Evolutionary conservation across 2,329 filamentous ascomycete genomes (phyloP).

Genomic region (Fusarium sp.): DNA sequence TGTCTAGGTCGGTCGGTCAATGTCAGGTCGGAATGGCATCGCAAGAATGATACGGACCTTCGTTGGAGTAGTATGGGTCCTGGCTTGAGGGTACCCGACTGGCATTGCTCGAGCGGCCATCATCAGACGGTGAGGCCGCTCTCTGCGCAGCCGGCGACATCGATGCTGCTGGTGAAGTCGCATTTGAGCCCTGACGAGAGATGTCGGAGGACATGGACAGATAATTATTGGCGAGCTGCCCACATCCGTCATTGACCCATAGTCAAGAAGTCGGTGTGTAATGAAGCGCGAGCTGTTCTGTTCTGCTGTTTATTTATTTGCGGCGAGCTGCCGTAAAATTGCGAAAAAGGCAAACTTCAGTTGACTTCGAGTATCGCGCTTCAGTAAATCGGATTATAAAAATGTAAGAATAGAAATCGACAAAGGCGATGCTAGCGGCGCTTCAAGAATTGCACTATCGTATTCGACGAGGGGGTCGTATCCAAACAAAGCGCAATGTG

Average conservation of each 20-base stretch:
- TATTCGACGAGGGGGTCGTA: constrained; percentile 22
- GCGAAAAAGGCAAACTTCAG: background rate
- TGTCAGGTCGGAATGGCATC: background rate
- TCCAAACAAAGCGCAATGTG: constrained; percentile 36
- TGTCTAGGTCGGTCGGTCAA: constrained; percentile 69
- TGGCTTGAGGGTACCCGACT: constrained; percentile 46
- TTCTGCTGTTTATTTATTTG: constrained; percentile 4
- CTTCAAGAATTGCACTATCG: constrained; percentile 2
- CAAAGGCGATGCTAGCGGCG: constrained; percentile 5
- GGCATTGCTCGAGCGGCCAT: constrained; percentile 45
- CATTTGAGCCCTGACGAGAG: constrained; percentile 36
- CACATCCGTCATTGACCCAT: constrained; percentile 52
- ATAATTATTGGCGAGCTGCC: constrained; percentile 47
- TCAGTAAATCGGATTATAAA: background rate
- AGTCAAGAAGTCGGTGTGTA: constrained; percentile 37
- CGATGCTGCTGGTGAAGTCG: constrained; percentile 44
- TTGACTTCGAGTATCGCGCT: background rate
- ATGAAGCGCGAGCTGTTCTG: constrained; percentile 15
- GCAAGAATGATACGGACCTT: constrained; percentile 58
- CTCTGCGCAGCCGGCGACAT: constrained; percentile 43
- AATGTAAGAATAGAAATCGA: background rate
- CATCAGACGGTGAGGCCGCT: constrained; percentile 43
- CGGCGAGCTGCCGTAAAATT: constrained; percentile 4
- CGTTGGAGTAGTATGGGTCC: constrained; percentile 67
- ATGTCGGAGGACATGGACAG: constrained; percentile 37